Evolutionary conservation across 306 rosid species (phyloP), one percentile per base, ranked within the genome.

Genomic region (Prinsepia uniflora): DNA sequence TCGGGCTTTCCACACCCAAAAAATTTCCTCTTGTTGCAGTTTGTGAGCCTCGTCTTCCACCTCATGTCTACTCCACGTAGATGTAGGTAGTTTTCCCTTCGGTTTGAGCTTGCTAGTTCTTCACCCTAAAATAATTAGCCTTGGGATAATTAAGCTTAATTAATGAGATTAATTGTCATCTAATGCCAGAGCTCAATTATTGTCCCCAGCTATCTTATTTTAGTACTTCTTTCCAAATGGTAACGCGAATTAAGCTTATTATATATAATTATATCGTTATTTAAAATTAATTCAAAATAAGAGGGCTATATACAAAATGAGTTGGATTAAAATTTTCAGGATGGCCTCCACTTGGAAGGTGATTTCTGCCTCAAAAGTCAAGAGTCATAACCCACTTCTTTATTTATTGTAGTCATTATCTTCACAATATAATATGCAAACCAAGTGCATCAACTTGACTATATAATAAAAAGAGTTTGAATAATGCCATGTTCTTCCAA

Each of bases 1-100:
- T 80, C 63, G 95, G 98, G 49, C 80, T 88, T 10, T 83, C 98
- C 0, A 82, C 92, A 0, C 88, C 92, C 5, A 89, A 72, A 66
- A 90, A 92, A 65, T 0, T 72, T 0, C 96, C 96, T 8, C 80
- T 90, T 4, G 70, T 75, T 56, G 56, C 41, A 6, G 75, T 83
- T 44, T 64, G 8, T 9, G 77, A 86, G 74, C 95, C 98, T 45
- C 81, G 91, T 43, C 98, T 90, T 72, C 80, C 92, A 15, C 7
- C 50, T 9, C 88, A 86, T 76, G 72, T 87, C 45, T 89, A 89
- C 76, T 44, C 78, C 5, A 24, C 68, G 13, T 84, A 74, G 68
- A 11, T 60, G n/a, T n/a, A n/a, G n/a, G 0, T 42, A 3, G 19
- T 22, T 18, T 15, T 18, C 3, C 22, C 8, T 6, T 11, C 52